phyloP scores from a whole-genome alignment of 2,329 filamentous ascomycete species.

The Penicillium sp. region DNA sequence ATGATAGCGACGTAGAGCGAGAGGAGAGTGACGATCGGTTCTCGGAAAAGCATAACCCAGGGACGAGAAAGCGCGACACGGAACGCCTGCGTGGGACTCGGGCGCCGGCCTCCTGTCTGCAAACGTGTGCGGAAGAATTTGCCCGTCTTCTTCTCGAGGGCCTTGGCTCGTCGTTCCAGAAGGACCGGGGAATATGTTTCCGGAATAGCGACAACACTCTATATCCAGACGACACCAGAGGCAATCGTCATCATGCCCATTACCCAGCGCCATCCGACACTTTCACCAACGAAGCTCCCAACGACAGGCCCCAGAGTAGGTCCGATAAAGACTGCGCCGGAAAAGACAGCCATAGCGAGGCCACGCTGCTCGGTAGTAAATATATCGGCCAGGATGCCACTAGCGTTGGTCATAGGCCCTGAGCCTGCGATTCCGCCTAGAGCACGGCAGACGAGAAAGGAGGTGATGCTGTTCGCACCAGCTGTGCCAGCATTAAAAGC shows the following conservation, averaged over 20 bases:
- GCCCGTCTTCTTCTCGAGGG: constrained; percentile 27
- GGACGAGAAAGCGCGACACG: constrained; percentile 49
- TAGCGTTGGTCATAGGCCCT: too few species aligned
- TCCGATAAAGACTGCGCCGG: constrained; percentile 65
- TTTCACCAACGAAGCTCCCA: constrained; percentile 63
- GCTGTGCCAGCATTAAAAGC: constrained; percentile 55
- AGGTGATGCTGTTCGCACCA: constrained; percentile 58
- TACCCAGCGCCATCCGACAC: constrained; percentile 68
- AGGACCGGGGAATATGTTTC: constrained; percentile 49
- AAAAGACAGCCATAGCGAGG: constrained; percentile 62
- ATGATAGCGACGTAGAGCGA: constrained; percentile 27
- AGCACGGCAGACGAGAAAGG: constrained; percentile 61
- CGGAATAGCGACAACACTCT: constrained; percentile 25
- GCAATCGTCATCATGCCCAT: constrained; percentile 62
- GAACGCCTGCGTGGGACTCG: too few species aligned
- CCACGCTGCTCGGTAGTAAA: constrained; percentile 55
- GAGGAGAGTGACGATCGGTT: constrained; percentile 23
- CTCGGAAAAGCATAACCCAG: constrained; percentile 37
- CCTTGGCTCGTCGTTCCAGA: constrained; percentile 48
- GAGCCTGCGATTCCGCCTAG: too few species aligned
- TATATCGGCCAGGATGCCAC: constrained; percentile 61
- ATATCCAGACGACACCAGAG: constrained; percentile 56
- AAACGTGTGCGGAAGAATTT: constrained; percentile 39
- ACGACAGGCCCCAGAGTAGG: constrained; percentile 63
- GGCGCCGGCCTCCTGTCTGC: constrained; percentile 43